These are phyloP conservation scores for Massariosphaeria phaeospora DNA, from an alignment of 495 filamentous ascomycete genomes.

Conservation along the genomic window DNA sequence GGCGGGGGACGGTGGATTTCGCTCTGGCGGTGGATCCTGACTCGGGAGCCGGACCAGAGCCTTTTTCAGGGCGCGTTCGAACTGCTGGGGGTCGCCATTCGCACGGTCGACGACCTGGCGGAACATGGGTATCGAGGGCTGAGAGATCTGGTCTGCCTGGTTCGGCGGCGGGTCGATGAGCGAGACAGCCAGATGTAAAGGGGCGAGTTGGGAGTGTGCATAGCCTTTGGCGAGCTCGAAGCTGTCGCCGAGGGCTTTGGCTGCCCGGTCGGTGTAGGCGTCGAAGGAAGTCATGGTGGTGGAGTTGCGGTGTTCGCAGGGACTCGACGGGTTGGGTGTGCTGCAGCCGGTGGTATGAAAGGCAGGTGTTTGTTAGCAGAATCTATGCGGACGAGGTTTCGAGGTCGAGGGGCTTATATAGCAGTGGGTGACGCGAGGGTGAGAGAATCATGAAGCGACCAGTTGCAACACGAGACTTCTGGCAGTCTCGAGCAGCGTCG, in stretches of 20 bases:
- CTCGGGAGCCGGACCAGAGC: slow-evolving; percentile 81
- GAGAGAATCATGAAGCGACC: slow-evolving; percentile 9
- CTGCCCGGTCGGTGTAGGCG: slow-evolving; percentile 89
- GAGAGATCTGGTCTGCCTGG: slow-evolving; percentile 57
- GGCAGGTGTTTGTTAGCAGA: neutral
- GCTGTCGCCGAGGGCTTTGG: slow-evolving; percentile 81
- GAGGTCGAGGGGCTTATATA: slow-evolving; percentile 13
- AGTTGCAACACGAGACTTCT: slow-evolving; percentile 8
- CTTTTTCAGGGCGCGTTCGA: slow-evolving; percentile 88
- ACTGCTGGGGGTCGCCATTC: slow-evolving; percentile 81
- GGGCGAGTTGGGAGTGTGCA: slow-evolving; percentile 80
- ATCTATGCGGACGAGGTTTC: neutral
- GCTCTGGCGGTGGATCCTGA: slow-evolving; percentile 90
- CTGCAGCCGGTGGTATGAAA: neutral
- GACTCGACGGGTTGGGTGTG: slow-evolving; percentile 13
- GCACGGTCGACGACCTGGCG: slow-evolving; percentile 90
- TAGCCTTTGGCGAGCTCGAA: slow-evolving; percentile 79
- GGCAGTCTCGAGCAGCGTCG: slow-evolving; percentile 2
- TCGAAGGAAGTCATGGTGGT: slow-evolving; percentile 47
- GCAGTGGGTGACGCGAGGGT: neutral
- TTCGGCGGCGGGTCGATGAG: slow-evolving; percentile 80
- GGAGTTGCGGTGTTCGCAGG: slow-evolving; percentile 1
- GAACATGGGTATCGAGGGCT: slow-evolving; percentile 65
- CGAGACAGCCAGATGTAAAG: slow-evolving; percentile 81
- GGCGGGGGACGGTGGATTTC: slow-evolving; percentile 69